Evolutionary conservation across 2,329 filamentous ascomycete genomes (phyloP).

Genomic region (Rhexocercosporidium sp.): DNA sequence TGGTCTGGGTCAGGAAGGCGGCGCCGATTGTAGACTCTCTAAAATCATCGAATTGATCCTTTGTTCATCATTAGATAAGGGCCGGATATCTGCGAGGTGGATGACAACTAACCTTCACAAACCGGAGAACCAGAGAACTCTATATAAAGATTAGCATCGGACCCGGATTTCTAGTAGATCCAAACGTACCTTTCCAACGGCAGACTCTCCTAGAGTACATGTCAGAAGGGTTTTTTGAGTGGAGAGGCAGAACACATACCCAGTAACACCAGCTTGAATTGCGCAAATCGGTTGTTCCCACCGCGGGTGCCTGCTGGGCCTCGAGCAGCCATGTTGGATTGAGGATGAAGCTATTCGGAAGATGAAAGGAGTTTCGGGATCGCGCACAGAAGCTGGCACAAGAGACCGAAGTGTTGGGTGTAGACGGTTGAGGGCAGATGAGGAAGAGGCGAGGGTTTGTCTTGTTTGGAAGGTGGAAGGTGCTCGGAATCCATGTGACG

Average conservation of each 20-base stretch:
- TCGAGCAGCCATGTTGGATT: constrained; percentile 78
- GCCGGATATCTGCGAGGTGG: neutral
- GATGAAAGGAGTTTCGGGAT: constrained; percentile 4
- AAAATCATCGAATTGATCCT: constrained; percentile 96
- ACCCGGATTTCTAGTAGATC: constrained; percentile 9
- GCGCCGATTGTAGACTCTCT: constrained; percentile 60
- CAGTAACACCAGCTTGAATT: constrained; percentile 98
- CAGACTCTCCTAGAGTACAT: constrained; percentile 80
- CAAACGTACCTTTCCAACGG: constrained; percentile 86
- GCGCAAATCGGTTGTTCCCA: constrained; percentile 86
- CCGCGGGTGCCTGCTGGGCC: constrained; percentile 67
- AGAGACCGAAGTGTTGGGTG: too few species aligned
- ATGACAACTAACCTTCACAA: constrained; percentile 81
- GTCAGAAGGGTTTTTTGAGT: constrained; percentile 45
- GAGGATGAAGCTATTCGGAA: constrained; percentile 19
- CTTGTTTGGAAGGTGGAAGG: neutral
- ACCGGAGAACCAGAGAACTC: constrained; percentile 97
- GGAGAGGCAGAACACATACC: constrained; percentile 61
- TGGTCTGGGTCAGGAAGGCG: constrained; percentile 98
- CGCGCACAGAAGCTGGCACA: neutral
- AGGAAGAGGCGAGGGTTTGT: neutral
- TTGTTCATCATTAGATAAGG: constrained; percentile 21
- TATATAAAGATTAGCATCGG: constrained; percentile 46
- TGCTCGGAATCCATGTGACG: constrained; percentile 18
- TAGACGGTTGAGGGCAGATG: neutral